These are phyloP conservation scores for Neurospora tetrasperma DNA, from an alignment of 495 filamentous ascomycete genomes.

Conservation along the genomic window DNA sequence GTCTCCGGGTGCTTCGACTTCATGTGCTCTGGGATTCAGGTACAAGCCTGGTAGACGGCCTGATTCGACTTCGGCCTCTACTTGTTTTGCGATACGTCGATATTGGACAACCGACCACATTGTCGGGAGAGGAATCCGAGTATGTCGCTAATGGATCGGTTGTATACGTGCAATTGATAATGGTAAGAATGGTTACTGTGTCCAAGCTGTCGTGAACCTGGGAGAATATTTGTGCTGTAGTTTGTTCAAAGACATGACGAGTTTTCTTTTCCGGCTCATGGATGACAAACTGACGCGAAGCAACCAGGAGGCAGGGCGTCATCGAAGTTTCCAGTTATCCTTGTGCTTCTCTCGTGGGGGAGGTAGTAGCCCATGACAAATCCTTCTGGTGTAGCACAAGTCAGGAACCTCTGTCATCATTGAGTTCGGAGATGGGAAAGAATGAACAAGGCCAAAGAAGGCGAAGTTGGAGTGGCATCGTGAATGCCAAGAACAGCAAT, in stretches of 20 bases:
- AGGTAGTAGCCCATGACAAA: not conserved
- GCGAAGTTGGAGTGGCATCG: no score
- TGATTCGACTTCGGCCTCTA: not conserved
- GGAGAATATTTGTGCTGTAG: not conserved
- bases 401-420: not conserved
- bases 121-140: not conserved
- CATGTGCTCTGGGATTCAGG: not conserved
- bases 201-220: not conserved
- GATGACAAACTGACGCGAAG: not conserved
- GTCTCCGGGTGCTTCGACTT: not conserved
- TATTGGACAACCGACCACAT: slow-evolving; percentile 10
- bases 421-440: not conserved
- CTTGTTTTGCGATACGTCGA: slow-evolving; percentile 5
- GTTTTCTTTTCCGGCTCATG: not conserved
- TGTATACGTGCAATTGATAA: not conserved
- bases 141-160: not conserved
- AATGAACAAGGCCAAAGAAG: not conserved
- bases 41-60: not conserved
- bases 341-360: not conserved
- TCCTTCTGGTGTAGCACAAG: not conserved
- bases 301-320: not conserved
- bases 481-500: no score
- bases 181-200: not conserved
- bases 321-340: not conserved
- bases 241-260: not conserved